phyloP scores from a whole-genome alignment of 2,329 filamentous ascomycete species.

The Lasiodiplodia sp. region DNA sequence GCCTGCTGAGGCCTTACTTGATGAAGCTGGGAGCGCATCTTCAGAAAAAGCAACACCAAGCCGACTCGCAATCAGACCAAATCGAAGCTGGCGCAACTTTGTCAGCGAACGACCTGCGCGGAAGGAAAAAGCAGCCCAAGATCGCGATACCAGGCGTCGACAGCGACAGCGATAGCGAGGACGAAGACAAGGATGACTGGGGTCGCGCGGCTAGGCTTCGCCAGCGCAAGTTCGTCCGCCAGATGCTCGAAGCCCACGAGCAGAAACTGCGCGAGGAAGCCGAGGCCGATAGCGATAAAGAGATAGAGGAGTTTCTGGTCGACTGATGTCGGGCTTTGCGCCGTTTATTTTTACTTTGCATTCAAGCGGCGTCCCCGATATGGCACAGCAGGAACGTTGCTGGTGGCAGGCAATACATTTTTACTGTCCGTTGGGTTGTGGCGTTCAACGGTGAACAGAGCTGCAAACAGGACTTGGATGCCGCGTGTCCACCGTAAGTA shows the following conservation, averaged over 20 bases:
- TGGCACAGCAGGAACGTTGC: constrained; percentile 6
- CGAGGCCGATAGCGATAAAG: constrained; percentile 75
- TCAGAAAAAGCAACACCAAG: constrained; percentile 70
- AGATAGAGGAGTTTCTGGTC: constrained; percentile 75
- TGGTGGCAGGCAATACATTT: constrained; percentile 8
- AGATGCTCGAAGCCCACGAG: constrained; percentile 70
- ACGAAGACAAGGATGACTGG: constrained; percentile 60
- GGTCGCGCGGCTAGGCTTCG: constrained; percentile 74
- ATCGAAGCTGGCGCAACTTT: constrained; percentile 44
- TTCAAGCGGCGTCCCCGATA: constrained; percentile 6
- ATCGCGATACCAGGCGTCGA: constrained; percentile 61
- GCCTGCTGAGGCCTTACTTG: constrained; percentile 74
- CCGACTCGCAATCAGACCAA: constrained; percentile 44
- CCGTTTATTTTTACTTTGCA: background rate
- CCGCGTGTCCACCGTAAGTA: background rate
- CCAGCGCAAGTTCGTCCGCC: constrained; percentile 72
- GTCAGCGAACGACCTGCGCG: constrained; percentile 44
- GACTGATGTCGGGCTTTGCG: background rate
- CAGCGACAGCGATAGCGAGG: constrained; percentile 59
- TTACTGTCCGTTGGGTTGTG: background rate
- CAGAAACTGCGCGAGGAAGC: constrained; percentile 59
- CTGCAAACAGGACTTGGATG: constrained; percentile 3
- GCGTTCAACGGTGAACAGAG: background rate
- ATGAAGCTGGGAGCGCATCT: constrained; percentile 70
- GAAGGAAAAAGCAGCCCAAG: constrained; percentile 53